A percentile compares a stretch with the other conserved stretches of the same genome.
Evolutionary conservation across 2,329 filamentous ascomycete species (phyloP).

Genomic region (Paraphaeosphaeria minitans): DNA sequence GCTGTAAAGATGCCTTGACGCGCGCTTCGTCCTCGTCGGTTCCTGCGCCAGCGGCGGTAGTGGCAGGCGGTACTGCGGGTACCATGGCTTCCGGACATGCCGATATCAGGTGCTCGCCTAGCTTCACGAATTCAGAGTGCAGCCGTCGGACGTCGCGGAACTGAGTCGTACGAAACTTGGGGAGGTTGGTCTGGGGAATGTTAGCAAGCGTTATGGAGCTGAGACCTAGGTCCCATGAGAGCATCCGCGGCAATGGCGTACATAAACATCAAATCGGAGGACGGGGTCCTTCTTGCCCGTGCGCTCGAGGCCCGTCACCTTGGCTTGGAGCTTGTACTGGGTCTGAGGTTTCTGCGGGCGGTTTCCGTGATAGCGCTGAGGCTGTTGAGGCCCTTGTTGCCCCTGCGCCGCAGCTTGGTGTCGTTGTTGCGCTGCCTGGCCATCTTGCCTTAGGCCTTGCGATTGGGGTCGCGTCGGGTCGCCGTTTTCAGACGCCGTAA

Average conservation of each 20-base stretch:
- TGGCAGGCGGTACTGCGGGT: slow-evolving; percentile 90
- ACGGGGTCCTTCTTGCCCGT: slow-evolving; percentile 96
- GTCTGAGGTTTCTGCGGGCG: slow-evolving; percentile 60
- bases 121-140: slow-evolving; percentile 93
- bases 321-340: slow-evolving; percentile 86
- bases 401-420: slow-evolving; percentile 42
- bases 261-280: slow-evolving; percentile 93
- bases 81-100: slow-evolving; percentile 97
- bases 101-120: slow-evolving; percentile 94
- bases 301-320: slow-evolving; percentile 90
- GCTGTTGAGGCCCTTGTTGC: slow-evolving; percentile 47
- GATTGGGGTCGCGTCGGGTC: slow-evolving; percentile 49
- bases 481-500: slow-evolving; percentile 38
- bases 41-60: slow-evolving; percentile 90
- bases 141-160: slow-evolving; percentile 96
- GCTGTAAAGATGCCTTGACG: slow-evolving; percentile 86
- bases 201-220: slow-evolving; percentile 1
- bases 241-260: slow-evolving; percentile 55
- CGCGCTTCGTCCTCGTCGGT: slow-evolving; percentile 94
- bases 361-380: slow-evolving; percentile 53
- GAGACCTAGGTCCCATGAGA: not conserved
- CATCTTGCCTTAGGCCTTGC: slow-evolving; percentile 44
- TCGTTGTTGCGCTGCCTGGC: slow-evolving; percentile 33
- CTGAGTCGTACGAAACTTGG: slow-evolving; percentile 95
- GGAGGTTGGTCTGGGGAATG: slow-evolving; percentile 88